phyloP scores from a whole-genome alignment of 2,329 filamentous ascomycete species.

The Cadophora luteo-olivacea region DNA sequence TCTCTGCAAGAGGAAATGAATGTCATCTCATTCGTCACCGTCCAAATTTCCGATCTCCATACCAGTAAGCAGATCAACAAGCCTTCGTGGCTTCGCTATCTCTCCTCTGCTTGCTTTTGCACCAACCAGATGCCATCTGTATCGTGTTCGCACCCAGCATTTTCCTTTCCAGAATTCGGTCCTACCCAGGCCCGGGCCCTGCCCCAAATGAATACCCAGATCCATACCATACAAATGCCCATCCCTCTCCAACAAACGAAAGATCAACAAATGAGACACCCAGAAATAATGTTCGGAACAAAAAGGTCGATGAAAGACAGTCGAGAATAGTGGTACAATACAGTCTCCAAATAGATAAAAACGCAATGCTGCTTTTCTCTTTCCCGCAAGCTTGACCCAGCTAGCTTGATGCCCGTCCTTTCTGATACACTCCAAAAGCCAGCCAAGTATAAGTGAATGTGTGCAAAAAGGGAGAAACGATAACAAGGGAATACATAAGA shows the following conservation, averaged over 20 bases:
- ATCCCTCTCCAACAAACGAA: neutral
- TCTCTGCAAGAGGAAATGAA: neutral
- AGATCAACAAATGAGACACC: neutral
- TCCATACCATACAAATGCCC: slow-evolving; percentile 16
- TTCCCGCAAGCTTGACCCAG: slow-evolving; percentile 21
- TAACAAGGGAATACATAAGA: slow-evolving; percentile 31
- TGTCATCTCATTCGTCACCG: slow-evolving; percentile 10
- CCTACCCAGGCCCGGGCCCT: slow-evolving; percentile 11
- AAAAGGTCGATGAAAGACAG: slow-evolving; percentile 11
- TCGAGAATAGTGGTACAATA: slow-evolving; percentile 16
- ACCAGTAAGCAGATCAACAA: slow-evolving; percentile 1
- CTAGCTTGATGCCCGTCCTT: slow-evolving; percentile 22
- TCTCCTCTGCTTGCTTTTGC: neutral
- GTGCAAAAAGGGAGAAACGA: neutral
- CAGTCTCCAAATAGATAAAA: neutral
- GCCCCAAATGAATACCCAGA: slow-evolving; percentile 14
- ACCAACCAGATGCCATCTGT: slow-evolving; percentile 8
- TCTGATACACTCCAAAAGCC: slow-evolving; percentile 15
- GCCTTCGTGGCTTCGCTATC: neutral
- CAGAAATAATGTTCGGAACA: slow-evolving; percentile 1
- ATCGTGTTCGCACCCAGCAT: slow-evolving; percentile 8
- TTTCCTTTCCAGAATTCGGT: neutral
- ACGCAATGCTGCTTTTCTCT: slow-evolving; percentile 20
- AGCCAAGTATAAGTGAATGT: neutral
- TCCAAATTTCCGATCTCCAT: neutral